These are phyloP conservation scores for Scleroderma bovista DNA, from an alignment of 768 basidiomycete genomes.

Conservation along the genomic window DNA sequence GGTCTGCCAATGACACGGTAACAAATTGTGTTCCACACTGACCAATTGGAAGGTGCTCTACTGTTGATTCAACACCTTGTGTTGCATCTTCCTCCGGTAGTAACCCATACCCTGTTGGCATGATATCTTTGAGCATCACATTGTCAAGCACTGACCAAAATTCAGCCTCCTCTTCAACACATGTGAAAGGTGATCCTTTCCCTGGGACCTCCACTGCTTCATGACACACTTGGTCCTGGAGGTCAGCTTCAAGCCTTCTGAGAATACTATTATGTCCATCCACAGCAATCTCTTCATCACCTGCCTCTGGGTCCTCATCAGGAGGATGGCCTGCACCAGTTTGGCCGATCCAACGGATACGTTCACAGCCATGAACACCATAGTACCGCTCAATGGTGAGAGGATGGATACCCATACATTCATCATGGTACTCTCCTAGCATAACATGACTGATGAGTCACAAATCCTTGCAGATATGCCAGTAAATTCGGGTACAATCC, in stretches of 20 bases:
- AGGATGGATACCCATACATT: conserved; percentile 11
- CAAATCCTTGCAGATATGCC: conserved; percentile 6
- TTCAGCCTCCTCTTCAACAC: not conserved
- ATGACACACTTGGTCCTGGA: not conserved
- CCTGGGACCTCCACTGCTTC: conserved; percentile 1
- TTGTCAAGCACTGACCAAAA: not conserved
- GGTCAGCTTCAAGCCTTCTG: not conserved
- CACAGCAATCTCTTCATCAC: conserved; percentile 8
- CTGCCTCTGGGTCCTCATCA: conserved; percentile 1
- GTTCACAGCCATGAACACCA: conserved; percentile 5
- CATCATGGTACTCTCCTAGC: conserved; percentile 6
- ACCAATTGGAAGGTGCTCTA: not conserved
- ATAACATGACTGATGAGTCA: conserved; percentile 7
- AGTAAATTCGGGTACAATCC: not conserved
- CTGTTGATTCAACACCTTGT: not conserved
- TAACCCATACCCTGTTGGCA: conserved; percentile 9
- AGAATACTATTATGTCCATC: not conserved
- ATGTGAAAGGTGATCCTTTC: conserved; percentile 4
- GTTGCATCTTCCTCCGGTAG: conserved; percentile 3
- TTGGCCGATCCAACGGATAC: not conserved
- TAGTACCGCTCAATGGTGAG: conserved; percentile 13
- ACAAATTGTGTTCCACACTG: conserved; percentile 3
- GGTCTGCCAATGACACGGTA: conserved; percentile 6
- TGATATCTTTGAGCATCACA: not conserved
- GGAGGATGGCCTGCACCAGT: conserved; percentile 9